Conservation (phyloP, 345 rosid species). For the Citrus australasica region DNA sequence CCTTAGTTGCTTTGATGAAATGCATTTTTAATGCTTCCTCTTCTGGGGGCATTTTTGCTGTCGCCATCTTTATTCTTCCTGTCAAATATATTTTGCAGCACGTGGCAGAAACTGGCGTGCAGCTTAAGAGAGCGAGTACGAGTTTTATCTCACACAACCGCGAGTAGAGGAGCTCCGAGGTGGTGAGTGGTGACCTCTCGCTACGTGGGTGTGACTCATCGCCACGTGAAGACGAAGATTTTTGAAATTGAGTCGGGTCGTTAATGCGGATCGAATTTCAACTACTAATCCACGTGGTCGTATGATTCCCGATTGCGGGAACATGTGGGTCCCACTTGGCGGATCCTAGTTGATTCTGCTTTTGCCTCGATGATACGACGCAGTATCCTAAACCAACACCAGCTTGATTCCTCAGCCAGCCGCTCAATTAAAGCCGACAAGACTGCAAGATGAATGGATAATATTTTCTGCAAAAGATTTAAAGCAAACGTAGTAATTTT, state of each 20-base stretch:
- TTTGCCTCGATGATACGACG: neutral
- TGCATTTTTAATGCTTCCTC: neutral
- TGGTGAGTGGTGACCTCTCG: too few species aligned
- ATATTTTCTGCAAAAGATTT: too few species aligned
- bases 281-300: constrained; percentile 8
- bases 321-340: neutral
- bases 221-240: neutral
- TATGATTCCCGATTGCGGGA: neutral
- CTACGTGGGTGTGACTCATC: neutral
- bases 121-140: neutral
- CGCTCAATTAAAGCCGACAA: neutral
- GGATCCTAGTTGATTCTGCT: neutral
- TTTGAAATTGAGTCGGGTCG: too few species aligned
- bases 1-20: too few species aligned
- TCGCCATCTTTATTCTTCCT: neutral
- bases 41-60: neutral
- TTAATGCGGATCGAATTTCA: neutral
- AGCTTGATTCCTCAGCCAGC: neutral
- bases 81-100: neutral
- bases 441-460: too few species aligned
- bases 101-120: neutral
- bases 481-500: too few species aligned
- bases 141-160: neutral
- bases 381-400: neutral
- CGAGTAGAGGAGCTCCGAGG: neutral